phyloP scores from a whole-genome alignment of 2,329 filamentous ascomycete species.

The Blumeria hordei region DNA sequence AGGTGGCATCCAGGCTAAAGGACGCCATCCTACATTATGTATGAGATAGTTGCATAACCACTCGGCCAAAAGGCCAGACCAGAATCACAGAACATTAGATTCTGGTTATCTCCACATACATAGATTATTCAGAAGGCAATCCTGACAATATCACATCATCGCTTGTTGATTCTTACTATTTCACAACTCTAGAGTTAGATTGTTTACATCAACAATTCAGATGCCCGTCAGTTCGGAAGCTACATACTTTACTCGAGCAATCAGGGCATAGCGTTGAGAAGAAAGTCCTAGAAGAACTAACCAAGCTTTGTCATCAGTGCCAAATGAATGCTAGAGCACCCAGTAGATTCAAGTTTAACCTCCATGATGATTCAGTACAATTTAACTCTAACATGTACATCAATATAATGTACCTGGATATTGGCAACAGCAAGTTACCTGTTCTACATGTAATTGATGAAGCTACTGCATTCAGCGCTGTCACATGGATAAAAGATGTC shows the following conservation, averaged over 20 bases:
- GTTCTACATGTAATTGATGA: conserved; percentile 2
- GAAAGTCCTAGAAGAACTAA: neutral
- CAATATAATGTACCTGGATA: neutral
- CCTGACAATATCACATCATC: too few relatives aligned
- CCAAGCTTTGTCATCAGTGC: conserved; percentile 1
- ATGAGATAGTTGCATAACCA: too few relatives aligned
- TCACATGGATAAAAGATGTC: conserved; percentile 1
- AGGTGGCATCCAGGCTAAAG: too few relatives aligned
- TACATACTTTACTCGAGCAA: neutral
- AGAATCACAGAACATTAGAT: too few relatives aligned
- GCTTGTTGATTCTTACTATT: neutral
- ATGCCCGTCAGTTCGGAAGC: neutral
- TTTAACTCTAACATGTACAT: neutral
- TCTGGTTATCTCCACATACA: too few relatives aligned
- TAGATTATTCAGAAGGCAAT: too few relatives aligned
- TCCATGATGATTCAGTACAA: neutral
- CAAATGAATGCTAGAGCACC: conserved; percentile 1
- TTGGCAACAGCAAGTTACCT: neutral
- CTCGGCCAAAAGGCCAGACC: too few relatives aligned
- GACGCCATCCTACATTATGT: too few relatives aligned
- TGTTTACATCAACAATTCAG: neutral
- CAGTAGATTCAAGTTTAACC: conserved; percentile 2
- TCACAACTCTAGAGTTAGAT: neutral
- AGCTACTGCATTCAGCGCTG: neutral
- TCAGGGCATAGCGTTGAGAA: neutral